Percentiles rank a stretch among this genome's conserved stretches.
Conservation (phyloP, 2,329 filamentous ascomycete species). For the Gyromitra esculenta region DNA sequence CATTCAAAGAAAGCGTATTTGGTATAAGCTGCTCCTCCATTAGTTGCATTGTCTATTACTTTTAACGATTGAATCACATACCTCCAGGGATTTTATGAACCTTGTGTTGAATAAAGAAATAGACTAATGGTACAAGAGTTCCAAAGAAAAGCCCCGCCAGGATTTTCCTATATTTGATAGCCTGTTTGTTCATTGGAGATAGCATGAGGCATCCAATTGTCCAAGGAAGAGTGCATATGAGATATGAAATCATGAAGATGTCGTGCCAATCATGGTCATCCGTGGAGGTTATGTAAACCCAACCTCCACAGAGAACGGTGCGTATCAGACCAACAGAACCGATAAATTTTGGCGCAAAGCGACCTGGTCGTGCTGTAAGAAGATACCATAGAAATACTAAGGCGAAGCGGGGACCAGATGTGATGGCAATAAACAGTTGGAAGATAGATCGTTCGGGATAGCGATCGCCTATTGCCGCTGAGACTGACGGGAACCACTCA, state of each 20-base stretch:
- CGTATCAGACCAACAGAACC: slow-evolving; percentile 82
- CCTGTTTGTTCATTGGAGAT: slow-evolving; percentile 82
- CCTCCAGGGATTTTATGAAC: slow-evolving; percentile 92
- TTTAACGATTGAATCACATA: slow-evolving; percentile 63
- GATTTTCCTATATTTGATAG: slow-evolving; percentile 88
- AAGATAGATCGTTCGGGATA: slow-evolving; percentile 98
- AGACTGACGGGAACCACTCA: slow-evolving; percentile 97
- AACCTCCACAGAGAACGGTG: slow-evolving; percentile 93
- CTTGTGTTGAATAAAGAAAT: slow-evolving; percentile 99
- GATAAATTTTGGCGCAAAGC: slow-evolving; percentile 81
- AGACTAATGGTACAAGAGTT: slow-evolving; percentile 86
- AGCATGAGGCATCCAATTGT: slow-evolving; percentile 88
- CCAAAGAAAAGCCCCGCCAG: slow-evolving; percentile 87
- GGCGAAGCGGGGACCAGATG: slow-evolving; percentile 89
- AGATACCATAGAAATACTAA: slow-evolving; percentile 93
- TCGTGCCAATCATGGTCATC: slow-evolving; percentile 99
- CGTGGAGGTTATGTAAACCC: slow-evolving; percentile 98
- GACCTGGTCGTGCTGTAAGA: slow-evolving; percentile 79
- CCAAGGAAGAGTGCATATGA: slow-evolving; percentile 94
- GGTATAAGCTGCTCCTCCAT: slow-evolving; percentile 78
- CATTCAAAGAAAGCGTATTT: slow-evolving; percentile 98
- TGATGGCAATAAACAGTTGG: slow-evolving; percentile 96
- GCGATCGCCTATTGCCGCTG: slow-evolving; percentile 94
- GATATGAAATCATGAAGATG: slow-evolving; percentile 98
- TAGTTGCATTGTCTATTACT: slow-evolving; percentile 48